A percentile compares a stretch with the other conserved stretches of the same genome.
These are phyloP conservation scores for Trametes sanguinea DNA, from an alignment of 768 basidiomycete genomes.

Conservation along the genomic window DNA sequence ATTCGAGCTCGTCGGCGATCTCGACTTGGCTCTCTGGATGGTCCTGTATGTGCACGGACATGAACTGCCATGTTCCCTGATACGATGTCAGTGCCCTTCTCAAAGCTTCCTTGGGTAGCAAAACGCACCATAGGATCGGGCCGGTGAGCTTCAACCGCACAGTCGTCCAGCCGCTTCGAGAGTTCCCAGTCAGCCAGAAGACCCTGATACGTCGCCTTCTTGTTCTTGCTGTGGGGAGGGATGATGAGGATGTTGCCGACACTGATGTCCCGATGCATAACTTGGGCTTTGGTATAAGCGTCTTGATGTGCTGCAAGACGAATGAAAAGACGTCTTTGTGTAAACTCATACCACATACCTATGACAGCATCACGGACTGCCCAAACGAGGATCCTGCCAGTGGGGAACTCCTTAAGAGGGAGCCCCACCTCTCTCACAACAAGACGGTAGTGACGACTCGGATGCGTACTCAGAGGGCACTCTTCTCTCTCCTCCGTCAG, in stretches of 20 bases:
- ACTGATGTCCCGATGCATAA: constrained; percentile 17
- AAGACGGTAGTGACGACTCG: constrained; percentile 24
- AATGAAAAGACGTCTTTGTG: too few species aligned
- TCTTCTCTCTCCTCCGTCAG: too few species aligned
- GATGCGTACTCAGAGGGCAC: neutral
- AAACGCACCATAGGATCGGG: neutral
- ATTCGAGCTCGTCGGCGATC: constrained; percentile 15
- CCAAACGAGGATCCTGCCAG: too few species aligned
- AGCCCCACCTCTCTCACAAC: neutral
- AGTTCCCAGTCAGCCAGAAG: constrained; percentile 13
- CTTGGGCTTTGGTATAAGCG: neutral
- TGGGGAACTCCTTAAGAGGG: too few species aligned
- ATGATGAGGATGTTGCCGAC: constrained; percentile 8
- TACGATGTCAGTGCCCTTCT: neutral
- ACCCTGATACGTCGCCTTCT: neutral
- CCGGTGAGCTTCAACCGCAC: neutral
- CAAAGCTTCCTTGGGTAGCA: too few species aligned
- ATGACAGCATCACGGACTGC: neutral
- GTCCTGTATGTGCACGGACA: neutral
- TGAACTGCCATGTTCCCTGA: constrained; percentile 14
- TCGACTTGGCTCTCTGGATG: neutral
- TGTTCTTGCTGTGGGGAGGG: too few species aligned
- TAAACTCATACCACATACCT: too few species aligned
- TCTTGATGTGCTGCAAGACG: neutral
- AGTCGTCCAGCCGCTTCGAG: neutral